Evolutionary conservation across 768 basidiomycete species (phyloP).

Genomic region (Boletus rex-veris): DNA sequence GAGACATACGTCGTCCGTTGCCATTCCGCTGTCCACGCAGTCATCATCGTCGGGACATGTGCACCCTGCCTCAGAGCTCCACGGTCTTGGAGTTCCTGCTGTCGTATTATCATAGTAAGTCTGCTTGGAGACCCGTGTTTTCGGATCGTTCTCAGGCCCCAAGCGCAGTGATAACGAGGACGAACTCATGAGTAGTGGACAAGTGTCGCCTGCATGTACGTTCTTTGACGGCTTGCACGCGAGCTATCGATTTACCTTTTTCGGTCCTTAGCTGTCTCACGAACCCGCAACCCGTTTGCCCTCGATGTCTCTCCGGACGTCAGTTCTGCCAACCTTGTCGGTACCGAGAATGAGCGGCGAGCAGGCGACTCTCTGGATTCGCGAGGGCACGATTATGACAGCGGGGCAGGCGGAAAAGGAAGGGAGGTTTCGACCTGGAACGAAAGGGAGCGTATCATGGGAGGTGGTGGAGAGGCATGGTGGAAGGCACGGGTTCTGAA

Average conservation of each 20-base stretch:
- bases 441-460: slow-evolving; percentile 27
- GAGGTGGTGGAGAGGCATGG: slow-evolving; percentile 15
- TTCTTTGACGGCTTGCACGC: slow-evolving; percentile 10
- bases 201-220: slow-evolving; percentile 68
- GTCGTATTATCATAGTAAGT: slow-evolving; percentile 41
- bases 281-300: slow-evolving; percentile 16
- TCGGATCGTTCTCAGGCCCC: background rate
- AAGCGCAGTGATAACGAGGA: slow-evolving; percentile 36
- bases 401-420: slow-evolving; percentile 1
- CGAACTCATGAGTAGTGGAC: slow-evolving; percentile 73
- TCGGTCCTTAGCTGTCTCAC: slow-evolving; percentile 22
- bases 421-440: slow-evolving; percentile 52
- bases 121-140: background rate
- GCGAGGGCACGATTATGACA: background rate
- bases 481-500: slow-evolving; percentile 18
- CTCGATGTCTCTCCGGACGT: slow-evolving; percentile 31
- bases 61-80: slow-evolving; percentile 23
- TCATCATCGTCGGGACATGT: slow-evolving; percentile 35
- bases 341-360: slow-evolving; percentile 16
- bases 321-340: slow-evolving; percentile 25
- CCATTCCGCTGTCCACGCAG: slow-evolving; percentile 32
- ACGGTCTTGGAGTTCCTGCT: slow-evolving; percentile 34
- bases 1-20: slow-evolving; percentile 26
- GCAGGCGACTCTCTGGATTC: background rate
- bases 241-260: slow-evolving; percentile 6